Base-by-base conservation (phyloP, 225 moss, liverwort and hornwort species). In the Ulota crispa region DNA sequence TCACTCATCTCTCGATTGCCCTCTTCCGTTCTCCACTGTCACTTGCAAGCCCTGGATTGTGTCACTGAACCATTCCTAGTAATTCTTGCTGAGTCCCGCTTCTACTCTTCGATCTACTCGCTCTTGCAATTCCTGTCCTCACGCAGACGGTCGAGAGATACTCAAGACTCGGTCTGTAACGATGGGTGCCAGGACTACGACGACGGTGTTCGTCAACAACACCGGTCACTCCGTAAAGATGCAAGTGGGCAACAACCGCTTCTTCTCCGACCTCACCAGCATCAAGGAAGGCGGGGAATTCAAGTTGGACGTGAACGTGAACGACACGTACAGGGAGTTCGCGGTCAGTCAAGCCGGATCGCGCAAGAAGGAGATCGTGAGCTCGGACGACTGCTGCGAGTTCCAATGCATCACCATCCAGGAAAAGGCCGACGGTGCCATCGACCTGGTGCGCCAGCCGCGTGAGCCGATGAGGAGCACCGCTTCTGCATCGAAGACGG, bases 351-450 rank as follows among this genome's bases (percentile, higher is more conserved):
- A 6, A 26, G 57, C 37, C 1, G 73, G 57, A 39, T 73, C 57
- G 1, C 10, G 16, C 30, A 75, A 60, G 16, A 50, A 59, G 43
- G 65, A 79, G 28, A 79, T 79, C 12, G 78, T 83, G 70, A 83
- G 42, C 26, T 83, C 83, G 16, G 78, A 83, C 64, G 83, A 83
- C 18, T 83, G 78, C 20, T 78, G 72, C 31, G 83, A 83, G 7
- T 62, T 72, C 66, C 32, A 73, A 20, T 39, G 68, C 74, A 80
- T 84, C 74, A 68, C 60, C 59, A 68, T 84, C 39, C 57, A 66
- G 66, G 74, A 80, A 68, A 14, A 8, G 21, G 28, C 32, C 9
- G n/a, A 79, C 0, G 80, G 74, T 5, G 39, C 26, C 37, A 26
- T 84, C 26, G 73, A 84, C 1, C 39, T 73, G 39, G 9, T 73